phyloP scores from a whole-genome alignment of 768 basidiomycete genomes.

The Trametes cubensis region DNA sequence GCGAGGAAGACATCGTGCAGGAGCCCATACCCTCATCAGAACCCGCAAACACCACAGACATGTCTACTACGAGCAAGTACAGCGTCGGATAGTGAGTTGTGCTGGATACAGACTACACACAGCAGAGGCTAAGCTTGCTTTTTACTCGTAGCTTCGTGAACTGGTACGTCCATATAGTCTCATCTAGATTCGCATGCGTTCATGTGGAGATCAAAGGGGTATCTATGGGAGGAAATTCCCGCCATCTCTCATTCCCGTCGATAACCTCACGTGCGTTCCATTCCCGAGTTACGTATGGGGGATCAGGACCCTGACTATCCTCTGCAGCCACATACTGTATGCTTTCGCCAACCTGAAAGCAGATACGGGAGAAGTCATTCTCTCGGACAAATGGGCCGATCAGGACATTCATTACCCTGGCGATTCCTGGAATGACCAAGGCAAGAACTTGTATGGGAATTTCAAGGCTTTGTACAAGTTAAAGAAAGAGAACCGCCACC shows the following conservation, averaged over 20 bases:
- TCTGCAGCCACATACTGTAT: conserved; percentile 78
- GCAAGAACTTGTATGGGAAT: conserved; percentile 93
- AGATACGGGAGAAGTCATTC: conserved; percentile 81
- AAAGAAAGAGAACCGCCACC: conserved; percentile 82
- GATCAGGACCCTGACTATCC: not conserved
- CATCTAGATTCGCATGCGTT: no score
- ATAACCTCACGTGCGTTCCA: conserved; percentile 78
- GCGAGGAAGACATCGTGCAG: conserved; percentile 11
- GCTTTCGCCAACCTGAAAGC: conserved; percentile 89
- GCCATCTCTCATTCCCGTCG: conserved; percentile 78
- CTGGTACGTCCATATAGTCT: conserved; percentile 47
- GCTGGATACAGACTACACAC: not conserved
- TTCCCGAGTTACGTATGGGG: conserved; percentile 2
- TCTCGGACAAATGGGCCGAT: conserved; percentile 95
- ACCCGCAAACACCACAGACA: conserved; percentile 27
- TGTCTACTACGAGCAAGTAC: conserved; percentile 59
- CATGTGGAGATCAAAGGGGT: conserved; percentile 55
- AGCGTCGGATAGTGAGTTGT: conserved; percentile 78
- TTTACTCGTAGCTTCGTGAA: conserved; percentile 64
- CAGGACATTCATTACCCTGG: conserved; percentile 95
- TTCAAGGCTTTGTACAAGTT: conserved; percentile 91
- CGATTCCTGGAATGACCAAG: conserved; percentile 92
- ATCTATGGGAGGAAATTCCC: conserved; percentile 94
- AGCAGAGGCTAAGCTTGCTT: not conserved
- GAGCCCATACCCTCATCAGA: not conserved